phyloP scores from a whole-genome alignment of 2,329 filamentous ascomycete genomes.

The Microcyclospora pomicola region DNA sequence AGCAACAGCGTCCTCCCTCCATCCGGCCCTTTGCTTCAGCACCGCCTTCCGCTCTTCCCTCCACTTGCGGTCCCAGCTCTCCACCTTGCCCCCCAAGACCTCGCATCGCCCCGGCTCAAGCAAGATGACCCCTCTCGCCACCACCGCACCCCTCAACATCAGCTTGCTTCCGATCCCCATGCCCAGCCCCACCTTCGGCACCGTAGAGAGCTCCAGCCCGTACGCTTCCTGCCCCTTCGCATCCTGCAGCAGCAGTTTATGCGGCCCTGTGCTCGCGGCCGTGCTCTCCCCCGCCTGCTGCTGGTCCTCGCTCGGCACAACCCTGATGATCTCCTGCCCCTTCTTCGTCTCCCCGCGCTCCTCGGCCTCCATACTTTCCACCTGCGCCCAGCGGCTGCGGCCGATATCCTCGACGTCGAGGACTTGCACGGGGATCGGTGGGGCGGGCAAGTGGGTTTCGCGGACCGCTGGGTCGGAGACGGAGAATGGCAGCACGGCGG shows the following conservation, averaged over 20 bases:
- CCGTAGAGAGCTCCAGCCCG: slow-evolving; percentile 55
- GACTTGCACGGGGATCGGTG: slow-evolving; percentile 62
- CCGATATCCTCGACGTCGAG: slow-evolving; percentile 76
- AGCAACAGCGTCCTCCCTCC: slow-evolving; percentile 5
- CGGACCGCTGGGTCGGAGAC: slow-evolving; percentile 40
- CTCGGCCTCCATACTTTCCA: slow-evolving; percentile 64
- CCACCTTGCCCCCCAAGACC: slow-evolving; percentile 80
- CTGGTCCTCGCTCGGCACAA: slow-evolving; percentile 40
- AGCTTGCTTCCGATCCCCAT: slow-evolving; percentile 72
- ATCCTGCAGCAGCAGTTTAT: slow-evolving; percentile 76
- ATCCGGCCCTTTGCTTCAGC: slow-evolving; percentile 40
- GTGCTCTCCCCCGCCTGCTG: slow-evolving; percentile 7
- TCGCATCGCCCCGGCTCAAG: slow-evolving; percentile 54
- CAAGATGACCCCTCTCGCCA: slow-evolving; percentile 66
- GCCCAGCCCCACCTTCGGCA: slow-evolving; percentile 50
- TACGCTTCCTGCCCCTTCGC: slow-evolving; percentile 53
- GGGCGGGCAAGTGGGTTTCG: slow-evolving; percentile 41
- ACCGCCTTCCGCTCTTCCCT: slow-evolving; percentile 53
- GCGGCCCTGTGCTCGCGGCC: slow-evolving; percentile 40
- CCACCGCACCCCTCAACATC: slow-evolving; percentile 50
- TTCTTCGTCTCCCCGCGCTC: slow-evolving; percentile 59
- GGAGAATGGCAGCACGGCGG: slow-evolving; percentile 43
- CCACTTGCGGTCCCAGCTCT: slow-evolving; percentile 69
- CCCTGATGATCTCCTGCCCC: slow-evolving; percentile 69
- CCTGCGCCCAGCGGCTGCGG: slow-evolving; percentile 69